phyloP scores from a whole-genome alignment of 495 filamentous ascomycete species.

The Penicillium cinerascens region DNA sequence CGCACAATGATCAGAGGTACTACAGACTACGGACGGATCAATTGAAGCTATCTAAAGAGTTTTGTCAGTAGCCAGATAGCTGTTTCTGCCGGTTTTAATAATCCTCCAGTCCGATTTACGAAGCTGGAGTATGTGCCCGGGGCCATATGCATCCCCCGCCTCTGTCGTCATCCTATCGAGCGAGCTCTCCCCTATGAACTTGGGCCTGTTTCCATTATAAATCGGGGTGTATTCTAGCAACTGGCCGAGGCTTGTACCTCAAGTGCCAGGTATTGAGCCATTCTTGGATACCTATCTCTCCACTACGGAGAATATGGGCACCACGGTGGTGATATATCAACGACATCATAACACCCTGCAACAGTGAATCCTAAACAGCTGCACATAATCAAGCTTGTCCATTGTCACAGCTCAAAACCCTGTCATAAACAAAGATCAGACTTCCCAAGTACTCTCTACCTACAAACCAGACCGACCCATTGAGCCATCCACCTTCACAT shows the following conservation, averaged over 20 bases:
- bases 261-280: too few species aligned
- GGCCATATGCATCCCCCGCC: constrained; percentile 11
- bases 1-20: background rate
- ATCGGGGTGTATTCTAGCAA: background rate
- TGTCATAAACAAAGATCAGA: too few species aligned
- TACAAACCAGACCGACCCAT: too few species aligned
- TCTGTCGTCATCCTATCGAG: constrained; percentile 28
- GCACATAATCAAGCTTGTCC: background rate
- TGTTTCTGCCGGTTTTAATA: background rate
- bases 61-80: background rate
- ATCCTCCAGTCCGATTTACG: background rate
- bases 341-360: too few species aligned
- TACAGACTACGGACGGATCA: background rate
- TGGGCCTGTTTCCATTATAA: background rate
- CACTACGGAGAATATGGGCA: too few species aligned
- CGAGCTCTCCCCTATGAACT: constrained; percentile 7
- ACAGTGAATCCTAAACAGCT: background rate
- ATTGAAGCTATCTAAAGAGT: background rate
- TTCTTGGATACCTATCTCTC: too few species aligned
- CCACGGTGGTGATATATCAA: too few species aligned
- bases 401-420: background rate
- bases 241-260: too few species aligned
- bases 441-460: too few species aligned
- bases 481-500: constrained; percentile 16
- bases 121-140: constrained; percentile 5